Evolutionary conservation across 2,329 filamentous ascomycete genomes (phyloP).

Genomic region (Esteya vermicola): DNA sequence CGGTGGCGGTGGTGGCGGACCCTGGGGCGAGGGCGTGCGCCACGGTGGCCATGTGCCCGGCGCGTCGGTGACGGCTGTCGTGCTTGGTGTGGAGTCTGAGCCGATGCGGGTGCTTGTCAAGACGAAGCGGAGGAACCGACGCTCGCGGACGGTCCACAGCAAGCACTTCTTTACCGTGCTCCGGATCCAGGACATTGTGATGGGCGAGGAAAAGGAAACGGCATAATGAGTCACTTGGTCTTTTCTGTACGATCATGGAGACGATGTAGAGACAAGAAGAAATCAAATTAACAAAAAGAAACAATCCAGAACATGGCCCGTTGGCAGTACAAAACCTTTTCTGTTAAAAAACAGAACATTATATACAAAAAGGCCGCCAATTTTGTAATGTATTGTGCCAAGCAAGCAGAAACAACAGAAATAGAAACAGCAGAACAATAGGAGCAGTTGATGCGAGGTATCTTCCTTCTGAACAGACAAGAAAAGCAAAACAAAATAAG

Average conservation of each 20-base stretch:
- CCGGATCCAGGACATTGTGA: conserved; percentile 52
- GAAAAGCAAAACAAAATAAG: too few relatives aligned
- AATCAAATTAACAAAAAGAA: too few relatives aligned
- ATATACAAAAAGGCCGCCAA: too few relatives aligned
- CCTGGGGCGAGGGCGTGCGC: background rate
- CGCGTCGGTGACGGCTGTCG: conserved; percentile 37
- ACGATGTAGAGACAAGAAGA: conserved; percentile 2
- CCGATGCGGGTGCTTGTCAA: conserved; percentile 66
- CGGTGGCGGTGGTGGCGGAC: background rate
- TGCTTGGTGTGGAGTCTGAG: conserved; percentile 73
- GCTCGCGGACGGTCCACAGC: conserved; percentile 64
- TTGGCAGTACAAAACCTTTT: too few relatives aligned
- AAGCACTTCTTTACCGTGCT: conserved; percentile 86
- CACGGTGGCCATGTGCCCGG: conserved; percentile 4
- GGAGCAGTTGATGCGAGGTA: too few relatives aligned
- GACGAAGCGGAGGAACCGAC: conserved; percentile 64
- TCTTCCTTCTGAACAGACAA: too few relatives aligned
- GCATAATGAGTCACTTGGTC: too few relatives aligned
- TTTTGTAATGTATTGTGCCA: too few relatives aligned
- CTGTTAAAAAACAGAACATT: too few relatives aligned
- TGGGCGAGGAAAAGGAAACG: background rate
- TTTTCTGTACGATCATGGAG: background rate
- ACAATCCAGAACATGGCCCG: too few relatives aligned
- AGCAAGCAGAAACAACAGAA: too few relatives aligned
- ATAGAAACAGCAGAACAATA: too few relatives aligned